Conservation (phyloP, 306 rosid genomes). For the Quercus dentata region DNA sequence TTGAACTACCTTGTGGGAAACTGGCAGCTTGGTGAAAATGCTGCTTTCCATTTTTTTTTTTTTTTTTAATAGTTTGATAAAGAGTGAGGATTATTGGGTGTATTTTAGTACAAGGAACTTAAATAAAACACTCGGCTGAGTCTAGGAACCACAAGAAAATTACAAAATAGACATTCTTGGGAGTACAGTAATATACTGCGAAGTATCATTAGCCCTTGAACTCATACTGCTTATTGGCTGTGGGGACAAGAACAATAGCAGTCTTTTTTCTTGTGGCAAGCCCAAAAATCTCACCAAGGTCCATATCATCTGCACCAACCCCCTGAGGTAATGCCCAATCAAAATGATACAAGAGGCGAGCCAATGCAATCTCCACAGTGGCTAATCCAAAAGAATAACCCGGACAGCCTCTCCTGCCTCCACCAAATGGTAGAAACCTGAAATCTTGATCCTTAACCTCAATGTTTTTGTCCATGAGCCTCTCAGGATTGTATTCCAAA, state of each 20-base stretch:
- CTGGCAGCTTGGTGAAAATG: not conserved
- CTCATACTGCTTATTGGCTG: slow-evolving; percentile 11
- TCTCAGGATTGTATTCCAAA: slow-evolving; percentile 22
- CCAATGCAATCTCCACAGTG: slow-evolving; percentile 29
- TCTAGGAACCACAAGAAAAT: not conserved
- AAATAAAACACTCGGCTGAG: not conserved
- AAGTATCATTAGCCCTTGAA: not conserved
- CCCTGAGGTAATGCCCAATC: slow-evolving; percentile 36
- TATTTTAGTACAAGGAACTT: too few relatives aligned
- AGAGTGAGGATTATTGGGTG: too few relatives aligned
- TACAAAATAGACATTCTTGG: not conserved
- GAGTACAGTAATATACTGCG: not conserved
- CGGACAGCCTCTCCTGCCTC: slow-evolving; percentile 45
- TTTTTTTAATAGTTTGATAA: not conserved
- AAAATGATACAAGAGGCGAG: slow-evolving; percentile 33
- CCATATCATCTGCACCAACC: slow-evolving; percentile 22
- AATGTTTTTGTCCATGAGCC: slow-evolving; percentile 4
- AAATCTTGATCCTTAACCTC: slow-evolving; percentile 27
- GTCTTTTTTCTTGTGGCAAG: slow-evolving; percentile 31
- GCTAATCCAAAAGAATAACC: slow-evolving; percentile 26
- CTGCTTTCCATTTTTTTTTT: not conserved
- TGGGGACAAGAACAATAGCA: slow-evolving; percentile 30
- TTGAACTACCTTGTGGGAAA: not conserved
- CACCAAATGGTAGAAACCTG: slow-evolving; percentile 39
- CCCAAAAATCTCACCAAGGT: slow-evolving; percentile 38